phyloP scores from a whole-genome alignment of 129 eudicot genomes.

The Silybum marianum region DNA sequence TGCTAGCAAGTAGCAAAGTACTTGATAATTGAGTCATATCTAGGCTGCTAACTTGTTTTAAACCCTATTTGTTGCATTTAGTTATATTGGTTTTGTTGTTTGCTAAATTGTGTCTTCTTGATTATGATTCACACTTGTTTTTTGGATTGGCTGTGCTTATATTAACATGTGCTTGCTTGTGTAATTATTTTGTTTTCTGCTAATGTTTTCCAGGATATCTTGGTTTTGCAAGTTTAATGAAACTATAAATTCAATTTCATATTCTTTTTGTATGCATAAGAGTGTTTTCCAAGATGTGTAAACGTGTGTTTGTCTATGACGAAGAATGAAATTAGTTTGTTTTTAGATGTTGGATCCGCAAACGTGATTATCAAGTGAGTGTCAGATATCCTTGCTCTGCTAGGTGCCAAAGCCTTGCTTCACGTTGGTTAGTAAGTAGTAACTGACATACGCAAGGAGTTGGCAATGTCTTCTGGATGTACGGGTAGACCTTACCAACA shows the following conservation, averaged over 20 bases:
- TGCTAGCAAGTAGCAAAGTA: neutral
- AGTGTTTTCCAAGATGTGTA: neutral
- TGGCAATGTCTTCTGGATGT: neutral
- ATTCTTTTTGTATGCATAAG: neutral
- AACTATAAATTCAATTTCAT: neutral
- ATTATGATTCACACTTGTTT: neutral
- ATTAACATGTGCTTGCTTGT: neutral
- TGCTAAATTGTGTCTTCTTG: neutral
- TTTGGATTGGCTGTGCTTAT: neutral
- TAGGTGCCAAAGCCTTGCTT: neutral
- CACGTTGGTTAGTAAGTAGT: neutral
- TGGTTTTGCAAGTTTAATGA: neutral
- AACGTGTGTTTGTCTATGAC: neutral
- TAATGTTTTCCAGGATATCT: neutral
- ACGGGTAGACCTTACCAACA: neutral
- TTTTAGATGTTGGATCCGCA: neutral
- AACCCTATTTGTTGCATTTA: neutral
- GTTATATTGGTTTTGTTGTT: neutral
- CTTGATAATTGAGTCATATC: neutral
- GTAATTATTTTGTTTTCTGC: neutral
- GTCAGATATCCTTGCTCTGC: neutral
- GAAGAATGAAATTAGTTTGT: neutral
- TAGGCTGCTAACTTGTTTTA: conserved; percentile 17
- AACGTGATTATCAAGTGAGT: conserved; percentile 7
- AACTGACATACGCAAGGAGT: neutral